Evolutionary conservation across 768 basidiomycete genomes (phyloP).

Genomic region (Mycena maculata): DNA sequence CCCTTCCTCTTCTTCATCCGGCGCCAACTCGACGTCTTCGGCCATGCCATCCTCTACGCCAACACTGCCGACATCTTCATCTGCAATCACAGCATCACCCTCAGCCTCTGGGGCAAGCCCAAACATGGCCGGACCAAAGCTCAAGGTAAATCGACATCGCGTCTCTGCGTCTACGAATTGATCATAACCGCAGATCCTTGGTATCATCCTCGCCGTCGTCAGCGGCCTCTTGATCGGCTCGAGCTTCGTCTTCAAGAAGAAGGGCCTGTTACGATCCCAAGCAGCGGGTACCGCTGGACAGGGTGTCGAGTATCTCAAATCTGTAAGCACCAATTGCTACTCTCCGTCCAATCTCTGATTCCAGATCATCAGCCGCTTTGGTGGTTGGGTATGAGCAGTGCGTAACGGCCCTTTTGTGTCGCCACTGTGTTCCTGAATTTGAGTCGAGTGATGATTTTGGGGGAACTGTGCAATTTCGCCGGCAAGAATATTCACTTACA

Average conservation of each 20-base stretch:
- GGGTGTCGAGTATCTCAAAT: slow-evolving; percentile 94
- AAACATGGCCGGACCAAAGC: neutral
- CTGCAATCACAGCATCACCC: neutral
- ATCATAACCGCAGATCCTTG: slow-evolving; percentile 68
- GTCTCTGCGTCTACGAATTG: neutral
- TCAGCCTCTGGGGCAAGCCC: neutral
- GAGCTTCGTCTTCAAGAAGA: slow-evolving; percentile 98
- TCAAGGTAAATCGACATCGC: neutral
- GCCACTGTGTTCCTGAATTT: neutral
- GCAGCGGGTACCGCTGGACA: slow-evolving; percentile 82
- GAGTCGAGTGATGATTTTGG: slow-evolving; percentile 85
- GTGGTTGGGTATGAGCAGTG: slow-evolving; percentile 94
- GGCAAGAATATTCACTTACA: slow-evolving; percentile 58
- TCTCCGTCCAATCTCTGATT: slow-evolving; percentile 3
- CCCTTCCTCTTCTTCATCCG: too few relatives aligned
- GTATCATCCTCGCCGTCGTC: slow-evolving; percentile 76
- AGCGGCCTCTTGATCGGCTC: slow-evolving; percentile 91
- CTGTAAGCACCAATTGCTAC: slow-evolving; percentile 60
- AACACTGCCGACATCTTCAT: neutral
- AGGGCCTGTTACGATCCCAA: slow-evolving; percentile 83
- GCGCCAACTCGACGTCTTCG: neutral
- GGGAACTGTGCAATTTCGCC: slow-evolving; percentile 86
- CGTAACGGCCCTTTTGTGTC: slow-evolving; percentile 39
- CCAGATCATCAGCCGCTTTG: slow-evolving; percentile 69
- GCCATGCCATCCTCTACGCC: neutral